phyloP scores from a whole-genome alignment of 345 rosid species.

The Euphorbia peplus region DNA sequence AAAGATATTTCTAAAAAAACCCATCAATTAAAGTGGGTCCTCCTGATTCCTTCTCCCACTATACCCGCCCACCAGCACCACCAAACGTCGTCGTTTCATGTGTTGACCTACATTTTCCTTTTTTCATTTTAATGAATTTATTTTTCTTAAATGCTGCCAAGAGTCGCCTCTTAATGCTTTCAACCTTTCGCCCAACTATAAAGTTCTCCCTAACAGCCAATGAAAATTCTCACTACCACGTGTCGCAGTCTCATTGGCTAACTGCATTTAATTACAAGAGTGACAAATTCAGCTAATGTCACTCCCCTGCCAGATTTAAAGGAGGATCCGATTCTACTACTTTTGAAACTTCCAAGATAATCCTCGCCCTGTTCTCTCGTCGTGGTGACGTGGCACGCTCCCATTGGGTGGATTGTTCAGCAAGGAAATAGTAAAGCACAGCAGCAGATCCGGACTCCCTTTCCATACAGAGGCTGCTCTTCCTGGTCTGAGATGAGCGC shows the following conservation, averaged over 20 bases:
- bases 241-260: neutral
- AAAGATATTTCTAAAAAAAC: too few relatives aligned
- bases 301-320: neutral
- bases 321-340: neutral
- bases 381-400: neutral
- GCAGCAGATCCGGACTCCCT: neutral
- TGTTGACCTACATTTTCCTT: too few relatives aligned
- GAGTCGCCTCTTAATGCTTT: neutral
- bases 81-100: too few relatives aligned
- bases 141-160: neutral
- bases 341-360: neutral
- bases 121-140: too few relatives aligned
- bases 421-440: neutral
- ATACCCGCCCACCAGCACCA: too few relatives aligned
- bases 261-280: neutral
- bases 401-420: neutral
- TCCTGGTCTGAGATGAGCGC: neutral
- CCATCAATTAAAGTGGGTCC: too few relatives aligned
- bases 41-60: too few relatives aligned
- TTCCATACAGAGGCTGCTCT: neutral
- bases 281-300: neutral
- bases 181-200: neutral
- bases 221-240: neutral
- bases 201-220: neutral
- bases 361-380: neutral